These are phyloP conservation scores for Tuber umbilicatum DNA, from an alignment of 495 filamentous ascomycete genomes.

Conservation along the genomic window DNA sequence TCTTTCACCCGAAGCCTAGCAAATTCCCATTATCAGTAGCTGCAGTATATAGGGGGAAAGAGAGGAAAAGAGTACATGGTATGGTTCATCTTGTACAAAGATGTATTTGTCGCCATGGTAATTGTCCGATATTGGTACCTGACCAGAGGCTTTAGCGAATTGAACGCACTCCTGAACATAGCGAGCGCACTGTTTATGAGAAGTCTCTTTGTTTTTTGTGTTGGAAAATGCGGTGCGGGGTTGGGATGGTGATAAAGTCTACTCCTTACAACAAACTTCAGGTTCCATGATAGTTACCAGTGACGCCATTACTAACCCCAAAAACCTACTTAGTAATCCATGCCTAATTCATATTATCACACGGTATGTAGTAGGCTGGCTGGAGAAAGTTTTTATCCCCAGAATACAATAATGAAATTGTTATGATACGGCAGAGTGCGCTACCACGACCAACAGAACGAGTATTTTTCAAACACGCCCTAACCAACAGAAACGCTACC, in stretches of 20 bases:
- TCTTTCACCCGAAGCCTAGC: conserved; percentile 90
- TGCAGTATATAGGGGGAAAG: conserved; percentile 16
- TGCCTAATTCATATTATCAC: neutral
- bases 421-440: neutral
- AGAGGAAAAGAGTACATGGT: conserved; percentile 55
- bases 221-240: neutral
- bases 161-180: neutral
- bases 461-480: neutral
- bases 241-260: neutral
- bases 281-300: neutral
- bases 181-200: neutral
- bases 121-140: conserved; percentile 19
- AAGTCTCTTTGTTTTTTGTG: neutral
- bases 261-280: neutral
- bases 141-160: conserved; percentile 1
- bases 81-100: conserved; percentile 82
- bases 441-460: neutral
- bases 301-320: neutral
- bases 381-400: neutral
- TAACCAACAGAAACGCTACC: neutral
- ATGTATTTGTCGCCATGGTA: conserved; percentile 69
- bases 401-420: neutral
- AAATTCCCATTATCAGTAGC: conserved; percentile 41
- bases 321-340: neutral
- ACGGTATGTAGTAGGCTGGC: neutral